Base-by-base conservation (phyloP, 139 green algal species). In the Yamagishiella unicocca region DNA sequence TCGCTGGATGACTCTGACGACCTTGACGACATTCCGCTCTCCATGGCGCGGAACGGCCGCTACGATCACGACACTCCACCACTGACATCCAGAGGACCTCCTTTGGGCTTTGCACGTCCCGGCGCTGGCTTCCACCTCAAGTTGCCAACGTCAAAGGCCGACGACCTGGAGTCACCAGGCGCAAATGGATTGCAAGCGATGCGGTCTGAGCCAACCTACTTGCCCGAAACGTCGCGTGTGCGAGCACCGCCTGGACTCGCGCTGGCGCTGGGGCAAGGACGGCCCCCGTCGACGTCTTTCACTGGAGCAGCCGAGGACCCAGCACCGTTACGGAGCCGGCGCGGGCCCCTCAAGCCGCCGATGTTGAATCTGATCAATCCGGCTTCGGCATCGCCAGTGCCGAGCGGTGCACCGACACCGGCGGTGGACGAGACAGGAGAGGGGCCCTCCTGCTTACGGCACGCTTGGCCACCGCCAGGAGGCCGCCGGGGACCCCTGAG, bases 311-410 rank as follows among this genome's bases (percentile, higher is more conserved):
- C 77, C 0, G 79, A 75, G 6, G 58, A 85, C 10, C 22, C 37
- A 19, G 74, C 22, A 46, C 9, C 35, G 19, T 43, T 45, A 2
- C 76, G 61, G 37, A 62, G 10, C 21, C 37, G 55, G 38, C 79
- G 61, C 4, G 53, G 61, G 1, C 31, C 61, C 22, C 61, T 75
- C 27, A 85, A 85, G n/a, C 79, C 79, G 17, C 79, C 79, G 42
- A 85, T 85, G 79, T 42, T 85, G 24, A 55, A 70, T 42, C 79
- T 85, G 29, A 14, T 29, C 29, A 85, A 75, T 40, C 79, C 79
- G 5, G 79, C 79, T 0, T 85, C 79, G 1, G 79, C 79, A 4
- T 85, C 79, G 0, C 79, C 79, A 6, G 61, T 85, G 40, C 53
- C 42, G 21, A 85, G 79, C 58, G 29, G 8, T 38, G 42, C 79